These are phyloP conservation scores for Oryza glaberrima DNA, from an alignment of 176 grass and related monocot species.

Conservation along the genomic window DNA sequence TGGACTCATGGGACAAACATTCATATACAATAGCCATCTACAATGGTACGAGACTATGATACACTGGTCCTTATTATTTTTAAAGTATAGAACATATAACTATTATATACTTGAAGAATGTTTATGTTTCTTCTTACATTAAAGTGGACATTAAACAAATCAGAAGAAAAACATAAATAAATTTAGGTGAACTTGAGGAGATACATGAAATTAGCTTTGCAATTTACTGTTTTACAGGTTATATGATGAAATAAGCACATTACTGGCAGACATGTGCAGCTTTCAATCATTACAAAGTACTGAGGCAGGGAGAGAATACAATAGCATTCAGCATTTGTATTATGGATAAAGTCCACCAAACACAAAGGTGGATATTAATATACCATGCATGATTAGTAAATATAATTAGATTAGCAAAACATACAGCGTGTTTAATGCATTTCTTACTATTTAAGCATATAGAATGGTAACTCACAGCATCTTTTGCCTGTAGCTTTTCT, in stretches of 20 bases:
- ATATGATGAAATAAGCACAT: neutral
- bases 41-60: neutral
- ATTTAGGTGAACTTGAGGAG: neutral
- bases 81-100: neutral
- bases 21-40: neutral
- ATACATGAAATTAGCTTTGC: neutral
- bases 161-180: neutral
- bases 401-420: slow-evolving; percentile 16
- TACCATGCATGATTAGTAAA: neutral
- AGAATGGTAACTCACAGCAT: slow-evolving; percentile 58
- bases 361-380: slow-evolving; percentile 9
- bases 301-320: neutral
- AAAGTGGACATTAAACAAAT: slow-evolving; percentile 7
- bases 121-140: neutral
- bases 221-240: neutral
- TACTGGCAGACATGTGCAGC: neutral
- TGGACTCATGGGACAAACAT: neutral
- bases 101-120: neutral
- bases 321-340: neutral
- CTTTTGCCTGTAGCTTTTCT: slow-evolving; percentile 83
- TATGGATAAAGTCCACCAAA: slow-evolving; percentile 3
- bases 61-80: neutral
- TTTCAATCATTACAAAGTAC: neutral
- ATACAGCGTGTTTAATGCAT: neutral
- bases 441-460: neutral